Evolutionary conservation across 208 protist species (phyloP), one percentile per base, ranked within the genome.

Genomic region (Crithidia fasciculata): DNA sequence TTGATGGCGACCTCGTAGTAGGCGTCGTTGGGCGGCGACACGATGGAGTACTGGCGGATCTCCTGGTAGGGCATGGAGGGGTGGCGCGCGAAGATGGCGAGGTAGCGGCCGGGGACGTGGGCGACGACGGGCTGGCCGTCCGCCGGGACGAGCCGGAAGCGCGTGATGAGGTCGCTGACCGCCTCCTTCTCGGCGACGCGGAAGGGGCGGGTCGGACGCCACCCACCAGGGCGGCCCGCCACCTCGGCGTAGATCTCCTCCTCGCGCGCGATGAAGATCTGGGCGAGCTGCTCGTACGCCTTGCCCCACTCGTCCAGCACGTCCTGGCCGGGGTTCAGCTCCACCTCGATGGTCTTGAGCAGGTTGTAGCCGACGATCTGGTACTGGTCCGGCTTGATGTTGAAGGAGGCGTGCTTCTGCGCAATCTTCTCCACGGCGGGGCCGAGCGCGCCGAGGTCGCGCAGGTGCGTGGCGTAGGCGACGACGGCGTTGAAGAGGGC

Each of bases 11-110:
- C 67, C 80, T 84, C 78, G 80, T 80, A 84, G 74, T 68, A 74
- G 41, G 73, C 53, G 16, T 58, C 44, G 80, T 71, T 80, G 63
- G 80, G 80, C 28, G 64, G 50, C 15, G 58, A 74, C 15, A 77
- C 52, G 64, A 84, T 77, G 60, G 74, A 81, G 70, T 84, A 84
- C 75, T 84, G 80, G 57, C 80, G 80, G 65, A 84, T 84, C 80
- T 84, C 74, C 75, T 84, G 80, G 55, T 65, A 69, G 44, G 54
- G 57, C 73, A 84, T 68, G 58, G 60, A 72, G 53, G 72, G 80
- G 74, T 84, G 68, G 66, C 80, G 80, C 3, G 62, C 71, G 70
- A 69, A 80, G 65, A 84, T 65, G 69, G 73, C 59, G 45, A 84
- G 73, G 66, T 73, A 84, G 66, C 78, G 74, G 37, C 80, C 80